These are phyloP conservation scores for Babesia bigemina DNA, from an alignment of 169 alveolate genomes.

Conservation along the genomic window DNA sequence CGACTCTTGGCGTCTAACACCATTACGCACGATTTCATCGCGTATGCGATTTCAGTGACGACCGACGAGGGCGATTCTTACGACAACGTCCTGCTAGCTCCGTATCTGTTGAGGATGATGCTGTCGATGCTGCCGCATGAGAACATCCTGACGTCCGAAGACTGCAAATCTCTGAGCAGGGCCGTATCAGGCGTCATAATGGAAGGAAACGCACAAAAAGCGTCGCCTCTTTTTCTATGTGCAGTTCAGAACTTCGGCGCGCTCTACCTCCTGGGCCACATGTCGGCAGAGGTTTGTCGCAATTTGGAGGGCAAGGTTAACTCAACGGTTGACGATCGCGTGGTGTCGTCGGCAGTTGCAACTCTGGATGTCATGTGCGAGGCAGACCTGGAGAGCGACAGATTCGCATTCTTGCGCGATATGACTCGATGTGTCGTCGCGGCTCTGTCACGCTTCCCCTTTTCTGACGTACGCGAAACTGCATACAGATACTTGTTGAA, in stretches of 20 bases:
- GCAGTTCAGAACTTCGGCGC: conserved; percentile 52
- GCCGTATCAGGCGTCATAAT: conserved; percentile 15
- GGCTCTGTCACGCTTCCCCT: conserved; percentile 39
- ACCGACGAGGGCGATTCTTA: neutral
- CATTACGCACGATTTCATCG: conserved; percentile 38
- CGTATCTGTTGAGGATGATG: conserved; percentile 31
- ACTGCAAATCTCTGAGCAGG: conserved; percentile 2
- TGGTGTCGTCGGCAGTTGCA: conserved; percentile 4
- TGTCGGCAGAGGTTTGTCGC: conserved; percentile 14
- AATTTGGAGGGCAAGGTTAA: conserved; percentile 6
- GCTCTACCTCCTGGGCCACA: conserved; percentile 26
- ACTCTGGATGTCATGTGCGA: conserved; percentile 12
- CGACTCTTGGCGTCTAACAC: conserved; percentile 4
- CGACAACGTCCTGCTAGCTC: conserved; percentile 27
- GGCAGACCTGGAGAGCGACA: neutral
- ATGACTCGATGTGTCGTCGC: conserved; percentile 7
- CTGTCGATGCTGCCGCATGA: conserved; percentile 10
- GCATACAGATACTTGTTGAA: conserved; percentile 23
- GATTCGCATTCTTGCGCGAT: neutral
- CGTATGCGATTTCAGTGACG: conserved; percentile 16
- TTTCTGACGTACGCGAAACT: conserved; percentile 55
- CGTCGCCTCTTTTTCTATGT: neutral
- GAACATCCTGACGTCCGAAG: conserved; percentile 9
- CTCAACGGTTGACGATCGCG: conserved; percentile 26
- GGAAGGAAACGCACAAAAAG: conserved; percentile 5